Evolutionary conservation across 192 early-diverging fungal genomes (phyloP), one percentile per base, ranked within the genome.

Genomic region (Nowakowskiella sp.): DNA sequence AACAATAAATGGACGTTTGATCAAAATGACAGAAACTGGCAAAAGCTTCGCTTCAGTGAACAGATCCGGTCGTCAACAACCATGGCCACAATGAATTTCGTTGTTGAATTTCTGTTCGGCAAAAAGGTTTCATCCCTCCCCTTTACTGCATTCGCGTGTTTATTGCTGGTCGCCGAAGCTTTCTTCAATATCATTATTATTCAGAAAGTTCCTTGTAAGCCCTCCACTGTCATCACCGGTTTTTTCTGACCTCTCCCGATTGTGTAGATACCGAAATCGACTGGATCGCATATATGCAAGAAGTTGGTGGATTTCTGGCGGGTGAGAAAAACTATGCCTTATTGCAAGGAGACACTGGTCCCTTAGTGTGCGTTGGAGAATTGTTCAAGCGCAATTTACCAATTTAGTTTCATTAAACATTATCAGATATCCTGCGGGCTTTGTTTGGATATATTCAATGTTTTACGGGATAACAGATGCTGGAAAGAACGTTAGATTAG

Each of bases 201-300:
- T 42, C 67, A 71, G 43, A 70, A 73, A 53, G 71, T 85, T 3
- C 33, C 67, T 43, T 85, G 83, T 84, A 81, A 58, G 68, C 42
- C 23, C 24, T 32, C 6, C 4, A 31, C 32, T 30, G 10, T 6
- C 51, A 7, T 13, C 2, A 2, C n/a, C 47, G 22, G 44, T 4
- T 9, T 9, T 4, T 45, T 4, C 44, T 45, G 4, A 45, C 3
- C 3, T 3, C 9, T 9, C 23, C 44, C 44, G 9, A 52, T 50
- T 0, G 55, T 71, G 5, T 26, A 57, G 34, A 97, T 63, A 94
- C 94, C 1, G 90, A 98, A 62, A 98, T 98, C 54, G 94, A 98
- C 71, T 98, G 91, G 91, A 71, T 61, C 13, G 83, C 94, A 7
- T 98, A 98, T 54, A 94, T 98, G 91, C 88, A 96, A 62, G 76